phyloP scores from a whole-genome alignment of 495 filamentous ascomycete genomes.

The Penicillium paradoxum region DNA sequence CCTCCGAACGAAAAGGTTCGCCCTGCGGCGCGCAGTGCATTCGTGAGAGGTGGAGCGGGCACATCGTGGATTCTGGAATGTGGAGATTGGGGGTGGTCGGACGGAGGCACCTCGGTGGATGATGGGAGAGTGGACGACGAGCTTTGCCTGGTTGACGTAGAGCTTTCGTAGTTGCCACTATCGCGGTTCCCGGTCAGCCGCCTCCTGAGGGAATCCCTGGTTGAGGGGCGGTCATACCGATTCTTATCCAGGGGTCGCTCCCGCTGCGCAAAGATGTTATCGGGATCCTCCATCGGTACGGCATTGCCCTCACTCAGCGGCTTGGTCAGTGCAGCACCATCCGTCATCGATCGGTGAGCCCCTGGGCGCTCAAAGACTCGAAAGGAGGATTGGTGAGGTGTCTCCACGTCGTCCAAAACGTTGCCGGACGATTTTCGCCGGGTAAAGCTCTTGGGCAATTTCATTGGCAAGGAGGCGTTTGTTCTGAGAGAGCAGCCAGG shows the following conservation, averaged over 20 bases:
- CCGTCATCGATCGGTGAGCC: constrained; percentile 44
- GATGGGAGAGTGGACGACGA: constrained; percentile 71
- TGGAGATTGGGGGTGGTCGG: constrained; percentile 50
- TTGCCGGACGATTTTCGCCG: constrained; percentile 66
- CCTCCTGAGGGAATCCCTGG: constrained; percentile 19
- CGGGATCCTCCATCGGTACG: constrained; percentile 50
- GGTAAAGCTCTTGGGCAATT: constrained; percentile 59
- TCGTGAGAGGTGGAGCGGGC: constrained; percentile 50
- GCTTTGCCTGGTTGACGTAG: constrained; percentile 58
- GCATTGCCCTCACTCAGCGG: constrained; percentile 35
- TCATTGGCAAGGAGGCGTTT: constrained; percentile 57
- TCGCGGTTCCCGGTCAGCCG: constrained; percentile 43
- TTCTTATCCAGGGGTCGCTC: constrained; percentile 33
- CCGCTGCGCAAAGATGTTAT: constrained; percentile 38
- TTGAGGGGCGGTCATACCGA: constrained; percentile 34
- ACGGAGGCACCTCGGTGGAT: constrained; percentile 55
- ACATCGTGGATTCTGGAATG: constrained; percentile 52
- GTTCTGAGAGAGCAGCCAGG: background rate
- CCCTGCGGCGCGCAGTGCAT: constrained; percentile 57
- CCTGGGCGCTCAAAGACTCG: constrained; percentile 56
- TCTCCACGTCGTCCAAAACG: constrained; percentile 52
- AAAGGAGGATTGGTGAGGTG: constrained; percentile 49
- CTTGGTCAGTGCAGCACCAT: constrained; percentile 39
- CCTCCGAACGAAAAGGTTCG: constrained; percentile 69
- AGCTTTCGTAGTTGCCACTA: constrained; percentile 63